Base-by-base conservation (phyloP, 441 rosid species). In the Breynia disticha region DNA sequence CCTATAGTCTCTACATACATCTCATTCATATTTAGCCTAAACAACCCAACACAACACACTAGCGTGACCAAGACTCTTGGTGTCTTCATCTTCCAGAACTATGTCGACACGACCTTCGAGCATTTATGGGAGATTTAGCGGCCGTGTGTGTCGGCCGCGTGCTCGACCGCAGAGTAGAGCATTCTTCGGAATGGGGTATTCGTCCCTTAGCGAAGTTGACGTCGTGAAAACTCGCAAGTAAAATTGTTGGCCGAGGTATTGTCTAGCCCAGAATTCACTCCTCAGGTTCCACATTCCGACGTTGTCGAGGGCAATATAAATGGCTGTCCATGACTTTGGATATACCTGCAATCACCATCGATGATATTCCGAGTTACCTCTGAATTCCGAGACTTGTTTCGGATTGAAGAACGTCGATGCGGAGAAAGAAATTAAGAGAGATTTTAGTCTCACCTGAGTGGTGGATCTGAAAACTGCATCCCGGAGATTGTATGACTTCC, bases 201-300 rank as follows among this genome's bases (percentile, higher is more conserved):
- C 98, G 48, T 91, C 98, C 67, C 98, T 73, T 19, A 84, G 72
- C 0, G 98, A 93, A 17, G 81, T 71, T 5, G 95, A 80, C 24
- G 81, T 0, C 10, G 98, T 85, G 63, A 53, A 83, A 41, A 90
- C 96, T 18, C 95, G 79, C 73, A 90, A 19, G 49, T 93, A 93
- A 17, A 93, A 69, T 45, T 93, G 98, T 59, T 93, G 98, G 21
- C 98, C 98, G 1, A 91, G 80, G 72, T 91, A 91, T 41, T 89
- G 98, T 48, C 95, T 63, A 14, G 87, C 95, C 95, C 95, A 84
- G 48, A 65, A 77, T 71, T 93, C 98, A 1, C 97, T 70, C 65
- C 98, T 81, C 68, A 93, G 3, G 78, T 88, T 84, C 98, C 98
- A 93, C 95, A 88, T 86, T 4, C 98, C 98, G 16, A 81, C 98